These are phyloP conservation scores for Suhomyces panamericanus DNA, from an alignment of 1,139 yeast species.

Conservation along the genomic window DNA sequence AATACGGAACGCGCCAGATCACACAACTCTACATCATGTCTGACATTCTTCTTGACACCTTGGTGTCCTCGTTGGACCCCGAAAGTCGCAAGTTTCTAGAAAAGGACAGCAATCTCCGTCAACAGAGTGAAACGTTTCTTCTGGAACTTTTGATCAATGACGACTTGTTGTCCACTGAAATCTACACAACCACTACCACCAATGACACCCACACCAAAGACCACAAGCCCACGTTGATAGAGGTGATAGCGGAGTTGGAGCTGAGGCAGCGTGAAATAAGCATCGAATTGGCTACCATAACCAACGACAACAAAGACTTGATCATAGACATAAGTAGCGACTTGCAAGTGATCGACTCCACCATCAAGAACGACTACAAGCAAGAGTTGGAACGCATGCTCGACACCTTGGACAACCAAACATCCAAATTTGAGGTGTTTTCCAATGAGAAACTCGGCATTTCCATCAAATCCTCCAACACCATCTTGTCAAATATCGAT, in stretches of 20 bases:
- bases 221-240: slow-evolving; percentile 34
- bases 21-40: slow-evolving; percentile 18
- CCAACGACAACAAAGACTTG: slow-evolving; percentile 41
- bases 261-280: slow-evolving; percentile 33
- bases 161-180: slow-evolving; percentile 43
- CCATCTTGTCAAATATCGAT: slow-evolving; percentile 63
- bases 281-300: slow-evolving; percentile 32
- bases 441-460: slow-evolving; percentile 25
- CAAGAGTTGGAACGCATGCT: slow-evolving; percentile 25
- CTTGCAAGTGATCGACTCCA: slow-evolving; percentile 26
- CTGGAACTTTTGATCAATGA: slow-evolving; percentile 38
- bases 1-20: slow-evolving; percentile 1
- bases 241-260: slow-evolving; percentile 51
- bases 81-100: slow-evolving; percentile 15
- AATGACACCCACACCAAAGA: slow-evolving; percentile 12
- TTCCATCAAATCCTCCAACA: slow-evolving; percentile 29
- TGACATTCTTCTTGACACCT: slow-evolving; percentile 22
- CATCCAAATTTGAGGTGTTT: slow-evolving; percentile 16
- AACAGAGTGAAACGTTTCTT: slow-evolving; percentile 19
- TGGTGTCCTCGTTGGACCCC: slow-evolving; percentile 20
- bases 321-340: slow-evolving; percentile 42
- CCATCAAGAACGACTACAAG: slow-evolving; percentile 25
- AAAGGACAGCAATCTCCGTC: slow-evolving; percentile 15
- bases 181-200: slow-evolving; percentile 33
- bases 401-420: slow-evolving; percentile 7